Conservation (phyloP, 768 basidiomycete species). For the Lactarius psammicola region DNA sequence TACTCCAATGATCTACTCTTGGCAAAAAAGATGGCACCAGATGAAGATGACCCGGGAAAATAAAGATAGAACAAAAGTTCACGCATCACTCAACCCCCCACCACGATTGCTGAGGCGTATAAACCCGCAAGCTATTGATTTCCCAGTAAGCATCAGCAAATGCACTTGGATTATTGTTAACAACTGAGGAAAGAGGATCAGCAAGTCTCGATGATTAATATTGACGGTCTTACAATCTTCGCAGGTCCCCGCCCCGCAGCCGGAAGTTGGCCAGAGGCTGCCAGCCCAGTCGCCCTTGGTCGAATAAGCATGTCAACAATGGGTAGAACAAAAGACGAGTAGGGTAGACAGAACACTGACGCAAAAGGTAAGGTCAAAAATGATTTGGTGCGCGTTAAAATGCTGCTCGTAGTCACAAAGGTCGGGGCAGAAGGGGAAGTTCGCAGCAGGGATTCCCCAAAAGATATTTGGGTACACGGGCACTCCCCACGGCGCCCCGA, state of each 20-base stretch:
- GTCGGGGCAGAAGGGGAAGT: slow-evolving; percentile 42
- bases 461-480: slow-evolving; percentile 14
- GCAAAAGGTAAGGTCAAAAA: slow-evolving; percentile 63
- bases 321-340: slow-evolving; percentile 13
- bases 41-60: no score
- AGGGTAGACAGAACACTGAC: slow-evolving; percentile 39
- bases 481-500: slow-evolving; percentile 14
- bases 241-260: slow-evolving; percentile 44
- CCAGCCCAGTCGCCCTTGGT: slow-evolving; percentile 28
- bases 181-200: slow-evolving; percentile 40
- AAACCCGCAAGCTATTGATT: slow-evolving; percentile 59
- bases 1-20: no score
- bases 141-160: slow-evolving; percentile 73
- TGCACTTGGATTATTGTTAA: slow-evolving; percentile 54
- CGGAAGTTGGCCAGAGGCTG: slow-evolving; percentile 23
- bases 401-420: slow-evolving; percentile 53
- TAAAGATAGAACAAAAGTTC: no score
- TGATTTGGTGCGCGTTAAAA: slow-evolving; percentile 52
- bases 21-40: no score
- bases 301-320: background rate
- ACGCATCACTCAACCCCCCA: no score
- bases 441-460: slow-evolving; percentile 51
- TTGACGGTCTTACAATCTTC: slow-evolving; percentile 44
- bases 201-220: background rate
- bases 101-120: slow-evolving; percentile 34